phyloP scores from a whole-genome alignment of 2,329 filamentous ascomycete genomes.

The Pseudomassariella vexata region DNA sequence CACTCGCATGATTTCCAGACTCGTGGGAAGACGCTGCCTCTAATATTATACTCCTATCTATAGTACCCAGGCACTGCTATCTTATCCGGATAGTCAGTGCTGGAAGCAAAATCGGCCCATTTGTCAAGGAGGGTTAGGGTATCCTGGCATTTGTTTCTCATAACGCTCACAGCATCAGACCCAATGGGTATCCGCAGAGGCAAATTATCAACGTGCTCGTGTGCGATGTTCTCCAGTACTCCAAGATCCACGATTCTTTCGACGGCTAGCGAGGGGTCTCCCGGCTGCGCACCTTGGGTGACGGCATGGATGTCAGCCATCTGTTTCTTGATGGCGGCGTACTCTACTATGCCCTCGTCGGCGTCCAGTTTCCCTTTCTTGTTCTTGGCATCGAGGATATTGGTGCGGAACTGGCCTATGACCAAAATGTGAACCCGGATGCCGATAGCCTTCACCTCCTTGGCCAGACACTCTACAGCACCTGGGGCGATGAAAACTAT shows the following conservation, averaged over 20 bases:
- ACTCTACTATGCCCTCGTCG: too few species aligned
- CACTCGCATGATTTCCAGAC: too few species aligned
- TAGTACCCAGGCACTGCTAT: too few species aligned
- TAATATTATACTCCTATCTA: too few species aligned
- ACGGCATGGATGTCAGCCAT: constrained; percentile 8
- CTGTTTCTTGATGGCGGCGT: constrained; percentile 16
- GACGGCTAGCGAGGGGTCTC: constrained; percentile 44
- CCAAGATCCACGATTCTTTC: constrained; percentile 46
- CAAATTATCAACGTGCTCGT: constrained; percentile 16
- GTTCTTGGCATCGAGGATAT: constrained; percentile 28
- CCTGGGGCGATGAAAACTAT: constrained; percentile 14
- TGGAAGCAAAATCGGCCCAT: constrained; percentile 43
- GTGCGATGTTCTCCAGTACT: constrained; percentile 19
- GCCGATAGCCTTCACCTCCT: constrained; percentile 25
- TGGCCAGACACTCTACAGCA: constrained; percentile 22
- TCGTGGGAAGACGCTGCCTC: too few species aligned
- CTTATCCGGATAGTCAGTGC: too few species aligned
- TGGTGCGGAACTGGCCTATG: constrained; percentile 36
- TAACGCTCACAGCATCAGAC: constrained; percentile 41
- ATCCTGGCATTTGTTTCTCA: constrained; percentile 44
- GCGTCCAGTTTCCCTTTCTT: constrained; percentile 17
- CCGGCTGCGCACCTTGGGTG: constrained; percentile 31
- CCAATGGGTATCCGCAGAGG: constrained; percentile 48
- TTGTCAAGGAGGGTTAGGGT: constrained; percentile 41
- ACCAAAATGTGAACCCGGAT: constrained; percentile 32